phyloP scores from a whole-genome alignment of 306 rosid genomes.

The Pterocarpus macrocarpus region DNA sequence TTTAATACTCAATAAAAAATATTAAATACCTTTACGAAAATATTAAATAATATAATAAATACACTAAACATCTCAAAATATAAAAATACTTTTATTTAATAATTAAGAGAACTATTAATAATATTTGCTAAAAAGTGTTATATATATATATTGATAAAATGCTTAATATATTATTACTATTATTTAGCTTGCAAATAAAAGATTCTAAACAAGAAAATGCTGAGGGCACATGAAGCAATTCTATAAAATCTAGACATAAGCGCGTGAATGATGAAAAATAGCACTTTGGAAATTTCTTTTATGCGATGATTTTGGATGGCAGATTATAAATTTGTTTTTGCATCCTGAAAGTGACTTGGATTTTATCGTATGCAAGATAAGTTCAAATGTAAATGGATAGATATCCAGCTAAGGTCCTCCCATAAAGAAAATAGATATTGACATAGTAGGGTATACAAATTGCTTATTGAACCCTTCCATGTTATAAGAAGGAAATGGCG shows the following conservation, averaged over 20 bases:
- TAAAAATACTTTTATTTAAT: no score
- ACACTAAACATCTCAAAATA: background rate
- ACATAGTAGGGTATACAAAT: no score
- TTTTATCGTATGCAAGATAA: conserved; percentile 25
- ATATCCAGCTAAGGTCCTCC: background rate
- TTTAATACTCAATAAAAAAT: background rate
- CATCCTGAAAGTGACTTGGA: conserved; percentile 32
- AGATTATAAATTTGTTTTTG: background rate
- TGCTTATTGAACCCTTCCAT: no score
- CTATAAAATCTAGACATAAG: background rate
- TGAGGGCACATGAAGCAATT: background rate
- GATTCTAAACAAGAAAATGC: background rate
- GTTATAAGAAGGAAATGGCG: no score
- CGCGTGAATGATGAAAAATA: background rate
- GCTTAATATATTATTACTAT: background rate
- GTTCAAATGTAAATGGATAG: background rate
- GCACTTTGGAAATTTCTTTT: background rate
- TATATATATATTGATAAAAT: no score
- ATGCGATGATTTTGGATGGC: background rate
- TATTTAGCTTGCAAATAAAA: conserved; percentile 1
- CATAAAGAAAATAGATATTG: background rate
- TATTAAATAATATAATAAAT: background rate
- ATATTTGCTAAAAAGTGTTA: no score
- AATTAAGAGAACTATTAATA: no score
- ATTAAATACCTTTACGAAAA: no score